Evolutionary conservation across 345 rosid species (phyloP).

Genomic region (Dipteronia sinensis): DNA sequence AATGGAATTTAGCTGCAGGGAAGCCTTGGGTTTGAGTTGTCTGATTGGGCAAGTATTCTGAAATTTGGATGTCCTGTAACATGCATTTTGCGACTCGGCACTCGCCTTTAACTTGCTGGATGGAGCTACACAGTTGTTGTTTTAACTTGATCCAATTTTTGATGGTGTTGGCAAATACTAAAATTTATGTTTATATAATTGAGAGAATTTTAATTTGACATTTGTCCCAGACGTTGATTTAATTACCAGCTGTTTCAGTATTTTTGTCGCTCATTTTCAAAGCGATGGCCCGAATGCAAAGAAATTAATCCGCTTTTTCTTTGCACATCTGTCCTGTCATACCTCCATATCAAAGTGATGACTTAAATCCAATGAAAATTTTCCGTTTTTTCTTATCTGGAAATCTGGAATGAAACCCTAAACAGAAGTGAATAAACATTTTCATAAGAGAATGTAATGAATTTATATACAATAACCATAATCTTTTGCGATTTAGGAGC

Average conservation of each 20-base stretch:
- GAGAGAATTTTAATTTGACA: not conserved
- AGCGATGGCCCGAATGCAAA: too few relatives aligned
- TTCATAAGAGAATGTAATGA: not conserved
- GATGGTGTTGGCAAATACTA: not conserved
- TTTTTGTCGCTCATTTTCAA: not conserved
- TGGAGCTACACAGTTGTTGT: not conserved
- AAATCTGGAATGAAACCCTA: not conserved
- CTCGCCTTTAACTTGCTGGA: not conserved
- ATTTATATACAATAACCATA: not conserved
- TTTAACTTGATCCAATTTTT: not conserved
- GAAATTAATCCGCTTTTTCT: too few relatives aligned
- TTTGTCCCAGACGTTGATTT: not conserved
- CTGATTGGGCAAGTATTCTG: not conserved
- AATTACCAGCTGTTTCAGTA: not conserved
- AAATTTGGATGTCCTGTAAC: not conserved
- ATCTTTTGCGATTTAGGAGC: conserved; percentile 12
- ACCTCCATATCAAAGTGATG: too few relatives aligned
- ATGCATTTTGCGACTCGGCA: too few relatives aligned
- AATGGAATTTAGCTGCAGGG: not conserved
- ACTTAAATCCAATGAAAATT: not conserved
- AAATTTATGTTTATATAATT: too few relatives aligned
- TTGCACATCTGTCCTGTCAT: too few relatives aligned
- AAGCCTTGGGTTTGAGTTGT: not conserved
- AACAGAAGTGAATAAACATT: not conserved
- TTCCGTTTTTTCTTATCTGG: not conserved